Evolutionary conservation across 495 filamentous ascomycete species (phyloP).

Genomic region (Penicillium lividum): DNA sequence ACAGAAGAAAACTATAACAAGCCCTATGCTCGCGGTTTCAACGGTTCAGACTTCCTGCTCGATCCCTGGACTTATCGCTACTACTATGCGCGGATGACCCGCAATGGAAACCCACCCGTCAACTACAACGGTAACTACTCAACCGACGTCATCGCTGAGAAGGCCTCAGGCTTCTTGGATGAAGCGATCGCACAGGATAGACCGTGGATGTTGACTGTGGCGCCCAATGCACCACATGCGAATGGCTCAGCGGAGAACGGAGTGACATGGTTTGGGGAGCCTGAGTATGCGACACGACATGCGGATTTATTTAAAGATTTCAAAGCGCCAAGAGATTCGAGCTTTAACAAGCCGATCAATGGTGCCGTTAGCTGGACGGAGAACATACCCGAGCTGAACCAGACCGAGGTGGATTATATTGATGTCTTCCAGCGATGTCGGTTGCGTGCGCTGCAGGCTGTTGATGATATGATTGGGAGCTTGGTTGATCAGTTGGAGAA

Average conservation of each 20-base stretch:
- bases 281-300: conserved; percentile 33
- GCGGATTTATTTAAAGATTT: conserved; percentile 31
- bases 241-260: conserved; percentile 25
- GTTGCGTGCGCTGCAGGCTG: conserved; percentile 60
- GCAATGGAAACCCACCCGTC: conserved; percentile 54
- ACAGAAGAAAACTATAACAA: conserved; percentile 56
- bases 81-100: conserved; percentile 58
- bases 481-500: conserved; percentile 52
- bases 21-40: conserved; percentile 57
- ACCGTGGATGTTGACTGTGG: conserved; percentile 66
- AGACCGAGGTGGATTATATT: conserved; percentile 58
- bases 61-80: conserved; percentile 72
- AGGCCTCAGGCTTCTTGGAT: conserved; percentile 59
- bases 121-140: conserved; percentile 55
- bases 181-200: conserved; percentile 48
- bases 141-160: conserved; percentile 61
- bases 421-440: conserved; percentile 64
- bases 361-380: conserved; percentile 60
- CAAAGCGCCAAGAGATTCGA: conserved; percentile 30
- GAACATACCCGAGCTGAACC: conserved; percentile 45
- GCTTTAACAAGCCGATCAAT: conserved; percentile 41
- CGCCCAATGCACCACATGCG: conserved; percentile 63
- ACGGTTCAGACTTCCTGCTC: conserved; percentile 59
- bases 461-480: conserved; percentile 66
- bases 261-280: conserved; percentile 29